A percentile compares a stretch with the other conserved stretches of the same genome.
These are phyloP conservation scores for Miamiensis avidus DNA, from an alignment of 169 alveolate genomes.

Conservation along the genomic window DNA sequence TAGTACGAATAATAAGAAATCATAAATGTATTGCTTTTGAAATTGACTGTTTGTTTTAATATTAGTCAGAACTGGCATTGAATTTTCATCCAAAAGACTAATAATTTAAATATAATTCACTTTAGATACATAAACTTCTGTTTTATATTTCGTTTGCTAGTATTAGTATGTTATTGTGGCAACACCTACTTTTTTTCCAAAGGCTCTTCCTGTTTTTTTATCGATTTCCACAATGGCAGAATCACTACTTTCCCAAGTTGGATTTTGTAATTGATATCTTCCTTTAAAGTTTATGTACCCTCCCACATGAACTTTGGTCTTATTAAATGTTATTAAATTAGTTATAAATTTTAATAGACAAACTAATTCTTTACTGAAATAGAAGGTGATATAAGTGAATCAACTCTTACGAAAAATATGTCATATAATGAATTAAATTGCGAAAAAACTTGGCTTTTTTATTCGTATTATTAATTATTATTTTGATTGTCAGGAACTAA, in stretches of 20 bases:
- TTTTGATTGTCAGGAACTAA: background rate
- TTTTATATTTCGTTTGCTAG: background rate
- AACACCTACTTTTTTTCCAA: background rate
- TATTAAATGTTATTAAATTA: too few species aligned
- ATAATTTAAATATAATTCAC: background rate
- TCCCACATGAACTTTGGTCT: background rate
- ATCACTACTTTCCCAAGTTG: background rate
- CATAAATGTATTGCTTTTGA: background rate
- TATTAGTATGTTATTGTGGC: background rate
- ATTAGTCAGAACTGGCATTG: background rate
- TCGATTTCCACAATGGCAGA: background rate
- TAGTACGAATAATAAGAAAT: background rate
- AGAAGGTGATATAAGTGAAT: background rate
- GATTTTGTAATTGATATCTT: background rate
- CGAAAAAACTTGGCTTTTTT: too few species aligned
- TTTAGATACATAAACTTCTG: background rate
- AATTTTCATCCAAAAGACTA: background rate
- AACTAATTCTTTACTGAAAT: background rate
- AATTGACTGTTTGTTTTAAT: background rate
- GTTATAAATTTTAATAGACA: too few species aligned
- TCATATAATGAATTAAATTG: background rate
- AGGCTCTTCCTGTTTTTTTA: background rate
- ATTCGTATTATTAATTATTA: background rate
- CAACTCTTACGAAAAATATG: background rate
- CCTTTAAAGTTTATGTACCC: background rate